Base-by-base conservation (phyloP, 768 basidiomycete genomes). In the Mycena capillaripes region DNA sequence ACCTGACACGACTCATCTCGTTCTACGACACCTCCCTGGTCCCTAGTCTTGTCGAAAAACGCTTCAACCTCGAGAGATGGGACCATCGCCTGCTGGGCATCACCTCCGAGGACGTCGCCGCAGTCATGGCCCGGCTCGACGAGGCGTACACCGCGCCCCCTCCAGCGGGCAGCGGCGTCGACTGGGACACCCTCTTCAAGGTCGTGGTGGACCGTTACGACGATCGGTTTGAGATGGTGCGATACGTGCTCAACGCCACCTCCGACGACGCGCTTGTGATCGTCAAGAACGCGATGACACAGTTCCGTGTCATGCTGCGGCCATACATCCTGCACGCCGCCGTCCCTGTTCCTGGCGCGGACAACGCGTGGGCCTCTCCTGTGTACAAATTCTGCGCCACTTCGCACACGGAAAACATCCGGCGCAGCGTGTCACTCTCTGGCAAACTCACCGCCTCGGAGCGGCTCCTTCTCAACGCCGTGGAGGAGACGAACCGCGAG, bases 161-260 rank as follows among this genome's bases (percentile, higher is more conserved):
- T 3, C 34, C 48, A 27, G n/a, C 73, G 19, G 76, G 71, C 12
- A 86, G 82, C 59, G 81, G 80, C 0, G 66, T 87, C 3, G 86
- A 89, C 72, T 88, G 88, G 88, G 75, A 75, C 30, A 79, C 80
- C 3, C 76, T 87, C 40, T 72, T 82, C 16, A 79, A 81, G 12
- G 80, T 83, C 34, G 76, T 88, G n/a, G 78, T 81, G 4, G 81
- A 87, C 50, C 84, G 86, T 9, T 86, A 85, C 61, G 80, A 80
- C 7, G 82, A 81, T 21, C 77, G 88, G n/a, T 77, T 89, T 16
- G 84, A 87, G 63, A 68, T 83, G 23, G 69, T 85, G 10, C 82
- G 77, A 16, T 77, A 85, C 69, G 76, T 85, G 27, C 79, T 88
- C 8, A 79, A 81, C 50, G 59, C 69, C 40, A 66, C 73, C 38